Evolutionary conservation across 2,329 filamentous ascomycete species (phyloP).

Genomic region (Apiospora phragmitis): DNA sequence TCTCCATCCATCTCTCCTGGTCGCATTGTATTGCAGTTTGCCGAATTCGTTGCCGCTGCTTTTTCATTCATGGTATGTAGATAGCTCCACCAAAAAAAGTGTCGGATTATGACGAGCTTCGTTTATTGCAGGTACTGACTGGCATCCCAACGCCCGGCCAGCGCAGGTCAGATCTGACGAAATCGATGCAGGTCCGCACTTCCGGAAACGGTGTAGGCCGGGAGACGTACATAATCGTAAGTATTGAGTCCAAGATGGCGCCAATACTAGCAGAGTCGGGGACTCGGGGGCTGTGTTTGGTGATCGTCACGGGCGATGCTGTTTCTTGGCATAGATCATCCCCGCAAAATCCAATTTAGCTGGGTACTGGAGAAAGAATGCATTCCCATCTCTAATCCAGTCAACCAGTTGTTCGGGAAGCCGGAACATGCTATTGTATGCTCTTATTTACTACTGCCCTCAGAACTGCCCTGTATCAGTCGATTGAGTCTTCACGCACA

Average conservation of each 20-base stretch:
- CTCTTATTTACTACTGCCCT: not conserved
- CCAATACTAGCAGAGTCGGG: not conserved
- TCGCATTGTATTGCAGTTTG: not conserved
- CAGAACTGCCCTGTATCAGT: not conserved
- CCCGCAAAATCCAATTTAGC: not conserved
- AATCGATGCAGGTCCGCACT: slow-evolving; percentile 2
- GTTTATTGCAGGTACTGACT: not conserved
- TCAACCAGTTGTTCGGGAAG: not conserved
- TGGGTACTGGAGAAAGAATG: not conserved
- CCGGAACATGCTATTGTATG: not conserved
- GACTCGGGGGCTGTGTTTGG: not conserved
- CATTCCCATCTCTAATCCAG: not conserved
- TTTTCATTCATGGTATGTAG: not conserved
- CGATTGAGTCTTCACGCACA: not conserved
- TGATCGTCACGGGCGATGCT: not conserved
- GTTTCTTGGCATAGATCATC: slow-evolving; percentile 2
- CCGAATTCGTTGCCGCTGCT: not conserved
- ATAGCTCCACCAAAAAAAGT: not conserved
- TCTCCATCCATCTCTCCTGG: not conserved
- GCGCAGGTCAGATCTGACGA: not conserved
- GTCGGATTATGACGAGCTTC: not conserved
- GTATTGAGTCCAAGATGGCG: not conserved
- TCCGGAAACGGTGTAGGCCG: not conserved
- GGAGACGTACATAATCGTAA: not conserved
- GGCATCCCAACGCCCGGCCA: not conserved